Conservation (phyloP, 2,329 filamentous ascomycete genomes). For the Zasmidium cellare region DNA sequence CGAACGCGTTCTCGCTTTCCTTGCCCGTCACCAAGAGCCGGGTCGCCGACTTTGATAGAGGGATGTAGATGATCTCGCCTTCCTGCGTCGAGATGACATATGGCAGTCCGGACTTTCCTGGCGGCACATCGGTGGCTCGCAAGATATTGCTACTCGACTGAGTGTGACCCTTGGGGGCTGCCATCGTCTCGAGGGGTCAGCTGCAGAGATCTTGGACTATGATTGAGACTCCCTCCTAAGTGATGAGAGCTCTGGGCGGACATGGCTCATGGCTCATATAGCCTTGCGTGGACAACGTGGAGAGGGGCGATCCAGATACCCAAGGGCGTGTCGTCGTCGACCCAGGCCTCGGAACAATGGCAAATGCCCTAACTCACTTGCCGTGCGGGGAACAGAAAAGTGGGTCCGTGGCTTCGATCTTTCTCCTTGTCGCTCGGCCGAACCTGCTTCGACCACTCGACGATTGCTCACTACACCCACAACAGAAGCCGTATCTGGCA, state of each 20-base stretch:
- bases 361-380: conserved; percentile 8
- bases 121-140: conserved; percentile 14
- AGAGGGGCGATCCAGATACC: too few species aligned
- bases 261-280: too few species aligned
- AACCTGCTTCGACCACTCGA: not conserved
- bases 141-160: conserved; percentile 4
- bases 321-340: too few species aligned
- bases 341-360: conserved; percentile 5
- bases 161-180: not conserved
- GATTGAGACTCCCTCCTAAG: not conserved
- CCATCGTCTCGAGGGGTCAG: conserved; percentile 2
- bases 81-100: conserved; percentile 37
- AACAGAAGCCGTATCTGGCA: not conserved
- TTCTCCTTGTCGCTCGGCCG: conserved; percentile 1
- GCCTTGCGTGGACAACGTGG: too few species aligned
- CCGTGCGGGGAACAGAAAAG: not conserved
- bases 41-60: conserved; percentile 54
- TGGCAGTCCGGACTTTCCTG: conserved; percentile 22
- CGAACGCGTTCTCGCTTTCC: conserved; percentile 53
- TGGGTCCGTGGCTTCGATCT: not conserved
- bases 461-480: not conserved
- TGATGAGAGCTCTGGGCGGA: not conserved
- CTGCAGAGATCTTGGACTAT: not conserved
- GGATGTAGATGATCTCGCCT: conserved; percentile 54
- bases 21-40: conserved; percentile 54